These are phyloP conservation scores for Aspergillus sp. DNA, from an alignment of 2,329 filamentous ascomycete species.

Conservation along the genomic window DNA sequence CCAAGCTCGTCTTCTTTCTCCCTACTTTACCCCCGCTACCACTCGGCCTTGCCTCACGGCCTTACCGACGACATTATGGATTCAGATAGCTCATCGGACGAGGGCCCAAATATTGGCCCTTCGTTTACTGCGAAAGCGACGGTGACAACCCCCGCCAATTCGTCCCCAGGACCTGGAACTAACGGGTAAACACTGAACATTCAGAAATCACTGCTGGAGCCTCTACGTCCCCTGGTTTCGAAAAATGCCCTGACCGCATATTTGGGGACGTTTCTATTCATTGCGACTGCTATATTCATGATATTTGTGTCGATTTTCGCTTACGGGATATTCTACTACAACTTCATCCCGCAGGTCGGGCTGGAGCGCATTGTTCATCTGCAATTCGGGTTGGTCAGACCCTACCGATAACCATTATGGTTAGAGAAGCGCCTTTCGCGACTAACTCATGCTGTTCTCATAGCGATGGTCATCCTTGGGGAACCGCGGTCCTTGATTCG, in stretches of 20 bases:
- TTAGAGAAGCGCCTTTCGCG: background rate
- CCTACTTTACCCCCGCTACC: background rate
- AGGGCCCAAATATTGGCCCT: conserved; percentile 10
- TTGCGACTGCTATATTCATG: conserved; percentile 54
- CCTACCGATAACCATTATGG: background rate
- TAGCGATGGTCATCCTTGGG: conserved; percentile 52
- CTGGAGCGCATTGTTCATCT: conserved; percentile 63
- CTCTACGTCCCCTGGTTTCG: conserved; percentile 58
- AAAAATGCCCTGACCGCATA: conserved; percentile 65
- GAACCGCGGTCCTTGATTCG: conserved; percentile 49
- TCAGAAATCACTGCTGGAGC: conserved; percentile 55
- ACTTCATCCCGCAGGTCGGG: conserved; percentile 66
- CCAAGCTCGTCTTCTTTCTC: background rate
- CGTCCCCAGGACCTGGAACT: conserved; percentile 13
- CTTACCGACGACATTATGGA: conserved; percentile 15
- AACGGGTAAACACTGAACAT: conserved; percentile 12
- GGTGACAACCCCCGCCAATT: conserved; percentile 14
- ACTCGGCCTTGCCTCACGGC: background rate
- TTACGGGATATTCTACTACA: conserved; percentile 67
- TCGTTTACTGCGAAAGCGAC: conserved; percentile 12
- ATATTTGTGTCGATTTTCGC: conserved; percentile 59
- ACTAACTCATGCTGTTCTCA: background rate
- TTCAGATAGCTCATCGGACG: conserved; percentile 9
- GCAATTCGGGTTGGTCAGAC: conserved; percentile 58
- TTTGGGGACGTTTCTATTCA: conserved; percentile 57